Base-by-base conservation (phyloP, 257 asterid genomes). In the Linaria vulgaris region DNA sequence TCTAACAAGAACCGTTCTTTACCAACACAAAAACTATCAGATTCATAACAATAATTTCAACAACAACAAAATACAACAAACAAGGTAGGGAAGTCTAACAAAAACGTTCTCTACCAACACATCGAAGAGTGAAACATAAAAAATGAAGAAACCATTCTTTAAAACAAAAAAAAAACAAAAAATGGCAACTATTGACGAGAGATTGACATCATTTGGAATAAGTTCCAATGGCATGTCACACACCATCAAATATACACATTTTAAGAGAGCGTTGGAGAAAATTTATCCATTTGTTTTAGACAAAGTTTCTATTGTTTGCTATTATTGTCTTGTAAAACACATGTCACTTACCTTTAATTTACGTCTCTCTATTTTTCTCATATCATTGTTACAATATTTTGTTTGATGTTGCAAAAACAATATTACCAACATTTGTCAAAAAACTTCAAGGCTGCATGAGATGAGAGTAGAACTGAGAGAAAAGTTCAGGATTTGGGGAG, bases 231-330 rank as follows among this genome's bases (percentile, higher is more conserved):
- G 74, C 59, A 44, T 30, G 51, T 43, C 69, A 25, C 44, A 69
- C 48, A 73, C 88, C 71, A 82, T 88, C 72, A 85, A 78, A 76
- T 75, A 79, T 0, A 63, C 31, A 37, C 97, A 91, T 75, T 79
- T 91, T 75, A 74, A 43, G 69, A 74, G 31, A 43, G 92, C 95
- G 14, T 64, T 86, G 68, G 63, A 72, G 67, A 83, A 76, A 69
- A 71, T 76, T 31, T 74, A 84, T 13, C 89, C 95, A 8, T 91
- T 96, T 0, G 96, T 91, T 54, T 80, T 92, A 11, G 71, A 83
- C 12, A 47, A 77, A 82, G 94, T 87, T 57, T 54, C 38, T 23
- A 21, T 15, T 20, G 25, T 25, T 24, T 20, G 39, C 6, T 12
- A 6, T 30, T 21, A 16, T 19, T 31, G 13, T 63, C 30, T 23